These are phyloP conservation scores for Pichiaceae sp. DNA, from an alignment of 1,139 yeast genomes.

Conservation along the genomic window DNA sequence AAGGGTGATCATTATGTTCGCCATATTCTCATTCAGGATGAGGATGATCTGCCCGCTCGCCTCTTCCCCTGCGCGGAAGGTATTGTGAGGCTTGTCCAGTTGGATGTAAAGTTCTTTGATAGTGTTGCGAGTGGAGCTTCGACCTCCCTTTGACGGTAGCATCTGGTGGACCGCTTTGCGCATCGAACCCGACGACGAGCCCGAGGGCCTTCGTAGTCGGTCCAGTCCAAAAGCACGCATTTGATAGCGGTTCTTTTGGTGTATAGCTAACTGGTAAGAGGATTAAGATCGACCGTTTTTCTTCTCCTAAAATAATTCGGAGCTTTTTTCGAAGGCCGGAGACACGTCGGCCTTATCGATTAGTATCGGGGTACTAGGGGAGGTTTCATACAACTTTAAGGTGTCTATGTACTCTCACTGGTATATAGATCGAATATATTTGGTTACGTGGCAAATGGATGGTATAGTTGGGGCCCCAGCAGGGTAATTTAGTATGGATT, in stretches of 20 bases:
- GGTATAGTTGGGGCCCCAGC: no score
- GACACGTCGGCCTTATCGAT: no score
- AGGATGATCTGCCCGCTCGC: conserved; percentile 58
- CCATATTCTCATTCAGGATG: conserved; percentile 45
- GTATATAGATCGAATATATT: no score
- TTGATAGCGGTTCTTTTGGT: not conserved
- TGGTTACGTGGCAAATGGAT: no score
- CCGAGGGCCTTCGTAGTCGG: not conserved
- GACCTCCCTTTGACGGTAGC: conserved; percentile 17
- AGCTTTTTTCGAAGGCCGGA: no score
- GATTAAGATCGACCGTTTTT: no score
- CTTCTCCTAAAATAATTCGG: no score
- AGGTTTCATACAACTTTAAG: no score
- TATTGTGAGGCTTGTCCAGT: conserved; percentile 65
- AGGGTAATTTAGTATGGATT: no score
- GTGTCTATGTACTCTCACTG: no score
- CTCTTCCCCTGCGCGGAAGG: conserved; percentile 60
- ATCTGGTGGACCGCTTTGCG: conserved; percentile 23
- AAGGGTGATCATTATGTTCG: conserved; percentile 45
- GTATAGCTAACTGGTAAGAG: not conserved
- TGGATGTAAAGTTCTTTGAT: conserved; percentile 61
- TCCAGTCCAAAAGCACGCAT: not conserved
- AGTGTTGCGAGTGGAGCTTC: conserved; percentile 11
- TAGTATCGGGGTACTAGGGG: no score
- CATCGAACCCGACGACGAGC: conserved; percentile 11